phyloP scores from a whole-genome alignment of 441 rosid genomes.

The Populus hybrid region DNA sequence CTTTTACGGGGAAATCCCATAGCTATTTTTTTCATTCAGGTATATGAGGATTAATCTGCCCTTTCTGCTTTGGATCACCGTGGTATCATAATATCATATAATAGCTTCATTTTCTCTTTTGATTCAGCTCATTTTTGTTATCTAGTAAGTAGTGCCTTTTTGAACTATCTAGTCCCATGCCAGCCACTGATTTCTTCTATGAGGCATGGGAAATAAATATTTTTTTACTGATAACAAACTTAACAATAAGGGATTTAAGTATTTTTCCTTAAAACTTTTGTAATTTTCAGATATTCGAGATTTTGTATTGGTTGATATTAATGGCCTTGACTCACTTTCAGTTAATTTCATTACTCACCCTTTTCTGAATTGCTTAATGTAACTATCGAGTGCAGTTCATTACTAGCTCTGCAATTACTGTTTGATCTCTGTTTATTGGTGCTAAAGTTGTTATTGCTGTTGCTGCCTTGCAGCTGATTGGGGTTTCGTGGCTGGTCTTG shows the following conservation, averaged over 20 bases:
- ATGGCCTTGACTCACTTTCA: neutral
- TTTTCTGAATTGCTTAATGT: neutral
- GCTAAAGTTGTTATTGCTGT: conserved; percentile 15
- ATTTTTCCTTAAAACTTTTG: neutral
- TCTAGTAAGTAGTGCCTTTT: neutral
- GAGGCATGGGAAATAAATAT: neutral
- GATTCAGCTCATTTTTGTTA: no score
- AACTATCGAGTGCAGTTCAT: neutral
- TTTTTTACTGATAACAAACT: neutral
- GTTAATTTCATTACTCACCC: neutral
- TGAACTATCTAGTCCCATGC: conserved; percentile 3
- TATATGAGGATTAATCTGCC: conserved; percentile 22
- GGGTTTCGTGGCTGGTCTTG: conserved; percentile 72
- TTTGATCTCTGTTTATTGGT: conserved; percentile 11
- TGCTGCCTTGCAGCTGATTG: conserved; percentile 60
- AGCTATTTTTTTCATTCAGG: conserved; percentile 88
- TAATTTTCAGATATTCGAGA: neutral
- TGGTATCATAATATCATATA: neutral
- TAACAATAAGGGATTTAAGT: neutral
- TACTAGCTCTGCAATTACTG: neutral
- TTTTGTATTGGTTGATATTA: neutral
- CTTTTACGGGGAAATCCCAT: conserved; percentile 89
- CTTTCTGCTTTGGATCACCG: conserved; percentile 2
- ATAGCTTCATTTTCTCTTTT: neutral
- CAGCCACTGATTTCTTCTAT: neutral